Percentiles rank a stretch among this genome's conserved stretches.
Conservation (phyloP, 768 basidiomycete genomes). For the Trichaptum fuscoviolaceum region DNA sequence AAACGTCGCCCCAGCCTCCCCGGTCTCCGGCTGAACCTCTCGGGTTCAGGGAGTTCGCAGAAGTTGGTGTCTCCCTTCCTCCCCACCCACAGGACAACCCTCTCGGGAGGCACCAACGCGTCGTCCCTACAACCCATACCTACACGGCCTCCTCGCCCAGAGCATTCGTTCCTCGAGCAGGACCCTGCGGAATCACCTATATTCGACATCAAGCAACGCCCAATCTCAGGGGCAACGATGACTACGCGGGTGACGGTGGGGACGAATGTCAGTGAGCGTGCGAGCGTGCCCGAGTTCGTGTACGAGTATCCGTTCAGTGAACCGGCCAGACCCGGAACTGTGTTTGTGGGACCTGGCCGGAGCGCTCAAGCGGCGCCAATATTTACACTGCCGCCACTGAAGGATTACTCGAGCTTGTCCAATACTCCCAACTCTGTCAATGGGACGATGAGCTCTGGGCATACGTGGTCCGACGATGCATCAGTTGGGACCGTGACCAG, state of each 20-base stretch:
- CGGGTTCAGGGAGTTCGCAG: background rate
- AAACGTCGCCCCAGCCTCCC: background rate
- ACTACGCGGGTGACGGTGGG: background rate
- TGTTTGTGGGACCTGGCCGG: background rate
- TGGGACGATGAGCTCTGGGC: background rate
- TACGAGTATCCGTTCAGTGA: background rate
- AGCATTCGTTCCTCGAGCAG: background rate
- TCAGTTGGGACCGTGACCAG: background rate
- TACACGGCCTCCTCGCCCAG: background rate
- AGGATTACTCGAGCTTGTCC: background rate
- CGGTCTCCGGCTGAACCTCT: background rate
- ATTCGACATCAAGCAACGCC: background rate
- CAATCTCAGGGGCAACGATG: background rate
- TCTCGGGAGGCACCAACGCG: background rate
- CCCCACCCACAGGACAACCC: background rate
- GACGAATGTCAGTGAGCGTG: background rate
- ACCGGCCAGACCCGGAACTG: background rate
- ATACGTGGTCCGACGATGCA: background rate
- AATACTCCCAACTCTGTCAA: background rate
- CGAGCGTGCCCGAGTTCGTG: constrained; percentile 1
- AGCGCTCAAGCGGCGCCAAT: background rate
- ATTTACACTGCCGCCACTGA: background rate
- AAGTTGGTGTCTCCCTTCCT: background rate
- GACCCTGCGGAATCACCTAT: background rate
- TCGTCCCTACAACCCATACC: background rate